These are phyloP conservation scores for Lentinula edodes DNA, from an alignment of 768 basidiomycete species.

Conservation along the genomic window DNA sequence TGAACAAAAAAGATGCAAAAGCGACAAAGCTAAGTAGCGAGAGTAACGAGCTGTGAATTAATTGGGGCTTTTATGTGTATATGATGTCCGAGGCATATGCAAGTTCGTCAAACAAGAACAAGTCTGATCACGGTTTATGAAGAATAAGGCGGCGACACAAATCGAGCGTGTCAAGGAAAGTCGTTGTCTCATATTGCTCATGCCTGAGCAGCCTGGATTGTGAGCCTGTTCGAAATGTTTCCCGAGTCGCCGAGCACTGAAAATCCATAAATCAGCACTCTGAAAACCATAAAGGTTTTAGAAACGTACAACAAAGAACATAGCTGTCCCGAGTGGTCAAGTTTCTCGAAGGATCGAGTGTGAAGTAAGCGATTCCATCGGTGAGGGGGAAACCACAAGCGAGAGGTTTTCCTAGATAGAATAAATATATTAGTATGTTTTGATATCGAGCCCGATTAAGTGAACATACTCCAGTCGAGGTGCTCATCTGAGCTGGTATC, in stretches of 20 bases:
- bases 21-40: conserved; percentile 1
- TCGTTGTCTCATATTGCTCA: background rate
- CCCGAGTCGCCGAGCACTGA: conserved; percentile 46
- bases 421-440: background rate
- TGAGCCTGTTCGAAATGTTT: conserved; percentile 22
- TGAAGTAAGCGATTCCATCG: conserved; percentile 32
- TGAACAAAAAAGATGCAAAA: background rate
- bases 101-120: background rate
- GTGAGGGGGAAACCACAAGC: conserved; percentile 33
- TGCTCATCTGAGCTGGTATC: conserved; percentile 34
- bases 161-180: no score
- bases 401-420: conserved; percentile 34
- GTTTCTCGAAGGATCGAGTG: conserved; percentile 20
- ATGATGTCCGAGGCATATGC: background rate
- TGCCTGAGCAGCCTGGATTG: background rate
- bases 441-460: background rate
- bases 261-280: background rate
- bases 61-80: background rate
- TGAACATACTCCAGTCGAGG: conserved; percentile 39
- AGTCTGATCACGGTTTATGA: background rate
- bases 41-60: background rate
- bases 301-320: conserved; percentile 37
- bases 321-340: conserved; percentile 29
- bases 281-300: background rate
- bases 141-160: background rate